These are phyloP conservation scores for Avena atlantica DNA, from an alignment of 176 grass and related monocot genomes.

Conservation along the genomic window DNA sequence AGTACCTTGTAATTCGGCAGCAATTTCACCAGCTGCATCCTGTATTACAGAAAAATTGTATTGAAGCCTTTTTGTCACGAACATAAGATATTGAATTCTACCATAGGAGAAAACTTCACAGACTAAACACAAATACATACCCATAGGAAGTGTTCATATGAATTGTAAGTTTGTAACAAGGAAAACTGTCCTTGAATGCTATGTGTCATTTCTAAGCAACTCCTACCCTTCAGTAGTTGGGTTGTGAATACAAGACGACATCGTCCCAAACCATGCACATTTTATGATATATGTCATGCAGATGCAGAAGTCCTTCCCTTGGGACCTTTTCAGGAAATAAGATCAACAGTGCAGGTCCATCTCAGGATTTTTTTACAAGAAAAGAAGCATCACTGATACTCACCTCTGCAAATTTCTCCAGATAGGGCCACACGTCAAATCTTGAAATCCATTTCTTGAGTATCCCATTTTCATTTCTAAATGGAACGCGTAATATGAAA, in stretches of 20 bases:
- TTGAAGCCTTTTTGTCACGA: not conserved
- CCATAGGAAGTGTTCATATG: not conserved
- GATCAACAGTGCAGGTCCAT: not conserved
- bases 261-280: constrained; percentile 23
- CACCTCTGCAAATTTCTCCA: constrained; percentile 85
- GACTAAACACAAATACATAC: constrained; percentile 20
- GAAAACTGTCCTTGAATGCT: not conserved
- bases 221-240: not conserved
- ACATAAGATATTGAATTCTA: not conserved
- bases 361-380: not conserved
- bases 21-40: constrained; percentile 92
- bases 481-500: constrained; percentile 82
- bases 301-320: not conserved
- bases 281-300: constrained; percentile 18
- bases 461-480: constrained; percentile 82
- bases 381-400: constrained; percentile 39
- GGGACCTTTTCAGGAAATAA: constrained; percentile 5
- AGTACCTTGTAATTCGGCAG: constrained; percentile 79
- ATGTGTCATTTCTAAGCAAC: not conserved
- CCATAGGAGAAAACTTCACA: not conserved
- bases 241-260: not conserved
- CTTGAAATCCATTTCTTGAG: constrained; percentile 92
- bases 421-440: constrained; percentile 97
- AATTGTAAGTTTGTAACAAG: not conserved
- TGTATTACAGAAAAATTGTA: constrained; percentile 38